These are phyloP conservation scores for Camellia oleifera DNA, from an alignment of 179 eudicot genomes.

Conservation along the genomic window DNA sequence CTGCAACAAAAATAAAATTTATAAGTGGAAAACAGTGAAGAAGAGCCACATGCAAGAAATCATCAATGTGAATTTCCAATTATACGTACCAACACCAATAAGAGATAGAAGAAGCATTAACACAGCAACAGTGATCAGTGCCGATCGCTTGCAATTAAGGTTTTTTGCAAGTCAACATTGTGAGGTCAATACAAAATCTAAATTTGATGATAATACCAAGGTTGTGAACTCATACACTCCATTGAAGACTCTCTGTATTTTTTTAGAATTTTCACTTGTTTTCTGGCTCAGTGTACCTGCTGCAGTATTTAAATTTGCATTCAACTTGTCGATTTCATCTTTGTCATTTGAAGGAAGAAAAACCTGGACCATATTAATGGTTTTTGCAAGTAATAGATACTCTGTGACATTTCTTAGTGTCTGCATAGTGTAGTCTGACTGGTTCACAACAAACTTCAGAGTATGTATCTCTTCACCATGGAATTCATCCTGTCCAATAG, in stretches of 20 bases:
- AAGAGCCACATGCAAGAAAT: neutral
- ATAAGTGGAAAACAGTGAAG: slow-evolving; percentile 4
- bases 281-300: slow-evolving; percentile 63
- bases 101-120: slow-evolving; percentile 73
- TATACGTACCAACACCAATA: slow-evolving; percentile 75
- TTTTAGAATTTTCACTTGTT: slow-evolving; percentile 62
- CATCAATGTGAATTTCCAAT: neutral
- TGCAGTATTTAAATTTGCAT: slow-evolving; percentile 55
- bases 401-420: slow-evolving; percentile 83
- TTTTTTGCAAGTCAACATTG: slow-evolving; percentile 10
- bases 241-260: slow-evolving; percentile 61
- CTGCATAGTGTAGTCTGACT: slow-evolving; percentile 82
- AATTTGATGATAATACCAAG: slow-evolving; percentile 3
- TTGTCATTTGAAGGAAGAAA: slow-evolving; percentile 62
- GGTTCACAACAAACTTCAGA: slow-evolving; percentile 79
- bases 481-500: slow-evolving; percentile 71
- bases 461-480: slow-evolving; percentile 66
- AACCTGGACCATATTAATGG: slow-evolving; percentile 68
- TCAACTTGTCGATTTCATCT: slow-evolving; percentile 65
- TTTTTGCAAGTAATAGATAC: slow-evolving; percentile 72
- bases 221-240: slow-evolving; percentile 45
- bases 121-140: slow-evolving; percentile 62
- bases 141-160: slow-evolving; percentile 48
- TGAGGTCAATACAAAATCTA: slow-evolving; percentile 1
- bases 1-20: slow-evolving; percentile 43